These are phyloP conservation scores for Neonectria ditissima DNA, from an alignment of 2,329 filamentous ascomycete genomes.

Conservation along the genomic window DNA sequence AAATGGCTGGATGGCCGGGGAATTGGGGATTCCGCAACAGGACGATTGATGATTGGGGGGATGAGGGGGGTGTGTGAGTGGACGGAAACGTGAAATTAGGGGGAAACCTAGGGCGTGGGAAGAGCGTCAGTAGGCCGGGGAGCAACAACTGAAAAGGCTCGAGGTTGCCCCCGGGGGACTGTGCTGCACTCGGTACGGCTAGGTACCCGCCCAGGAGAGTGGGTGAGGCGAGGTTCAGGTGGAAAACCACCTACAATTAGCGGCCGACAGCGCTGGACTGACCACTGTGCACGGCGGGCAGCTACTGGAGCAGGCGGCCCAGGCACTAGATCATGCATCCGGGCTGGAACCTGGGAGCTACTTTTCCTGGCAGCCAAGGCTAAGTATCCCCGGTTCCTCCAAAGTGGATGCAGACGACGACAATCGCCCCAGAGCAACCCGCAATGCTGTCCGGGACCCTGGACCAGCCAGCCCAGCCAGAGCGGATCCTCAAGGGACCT, in stretches of 20 bases:
- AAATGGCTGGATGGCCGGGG: slow-evolving; percentile 32
- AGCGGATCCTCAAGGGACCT: slow-evolving; percentile 18
- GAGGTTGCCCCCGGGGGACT: not conserved
- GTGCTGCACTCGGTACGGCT: not conserved
- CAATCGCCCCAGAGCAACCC: slow-evolving; percentile 7
- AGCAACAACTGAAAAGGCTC: not conserved
- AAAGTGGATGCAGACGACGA: slow-evolving; percentile 26
- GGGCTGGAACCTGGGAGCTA: too few relatives aligned
- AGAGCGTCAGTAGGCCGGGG: not conserved
- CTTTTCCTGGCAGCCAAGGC: slow-evolving; percentile 8
- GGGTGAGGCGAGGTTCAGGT: not conserved
- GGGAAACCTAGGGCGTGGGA: slow-evolving; percentile 17
- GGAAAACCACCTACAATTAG: slow-evolving; percentile 6
- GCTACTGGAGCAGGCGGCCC: slow-evolving; percentile 9
- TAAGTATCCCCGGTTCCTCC: slow-evolving; percentile 10
- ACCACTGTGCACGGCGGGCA: slow-evolving; percentile 2
- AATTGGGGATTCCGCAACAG: slow-evolving; percentile 34
- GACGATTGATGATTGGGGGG: slow-evolving; percentile 32
- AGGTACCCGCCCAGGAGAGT: not conserved
- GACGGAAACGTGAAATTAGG: slow-evolving; percentile 32
- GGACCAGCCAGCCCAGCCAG: not conserved
- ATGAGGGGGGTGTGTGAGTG: slow-evolving; percentile 22
- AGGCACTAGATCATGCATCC: slow-evolving; percentile 22
- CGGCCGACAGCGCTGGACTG: slow-evolving; percentile 13
- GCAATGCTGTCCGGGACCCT: slow-evolving; percentile 16